Conservation (phyloP, 495 filamentous ascomycete genomes). For the Daldinia bambusicola region DNA sequence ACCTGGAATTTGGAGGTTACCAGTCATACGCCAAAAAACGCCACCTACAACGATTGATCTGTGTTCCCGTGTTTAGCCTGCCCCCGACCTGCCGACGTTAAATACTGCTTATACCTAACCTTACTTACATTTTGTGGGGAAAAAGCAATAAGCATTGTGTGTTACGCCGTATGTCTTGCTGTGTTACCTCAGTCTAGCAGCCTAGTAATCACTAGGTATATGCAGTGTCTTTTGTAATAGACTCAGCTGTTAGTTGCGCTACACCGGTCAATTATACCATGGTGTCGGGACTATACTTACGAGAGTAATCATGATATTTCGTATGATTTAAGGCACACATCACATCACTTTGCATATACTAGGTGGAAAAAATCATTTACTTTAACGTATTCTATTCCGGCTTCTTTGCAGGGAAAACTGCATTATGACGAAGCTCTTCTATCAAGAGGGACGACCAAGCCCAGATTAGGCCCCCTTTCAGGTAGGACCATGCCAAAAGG, state of each 20-base stretch:
- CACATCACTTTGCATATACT: conserved; percentile 5
- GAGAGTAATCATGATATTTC: too few species aligned
- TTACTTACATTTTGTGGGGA: not conserved
- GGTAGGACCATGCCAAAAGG: conserved; percentile 9
- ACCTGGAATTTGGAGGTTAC: not conserved
- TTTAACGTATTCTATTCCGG: conserved; percentile 31
- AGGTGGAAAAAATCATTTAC: not conserved
- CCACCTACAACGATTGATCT: not conserved
- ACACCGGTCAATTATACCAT: not conserved
- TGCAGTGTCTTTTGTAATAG: not conserved
- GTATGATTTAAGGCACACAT: conserved; percentile 1
- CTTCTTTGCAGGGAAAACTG: conserved; percentile 3
- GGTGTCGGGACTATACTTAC: not conserved
- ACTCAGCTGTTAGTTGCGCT: not conserved
- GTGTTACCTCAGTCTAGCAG: too few species aligned
- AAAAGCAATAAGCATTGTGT: not conserved
- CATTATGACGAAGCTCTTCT: conserved; percentile 9
- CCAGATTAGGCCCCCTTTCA: not conserved
- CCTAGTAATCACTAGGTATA: too few species aligned
- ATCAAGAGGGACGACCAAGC: conserved; percentile 7
- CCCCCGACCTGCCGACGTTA: not conserved
- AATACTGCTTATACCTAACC: not conserved
- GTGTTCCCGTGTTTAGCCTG: not conserved
- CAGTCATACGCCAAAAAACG: not conserved
- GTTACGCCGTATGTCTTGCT: not conserved